A percentile compares a stretch with the other conserved stretches of the same genome.
phyloP scores from a whole-genome alignment of 2,329 filamentous ascomycete species.

The Colletotrichum endophyticum region DNA sequence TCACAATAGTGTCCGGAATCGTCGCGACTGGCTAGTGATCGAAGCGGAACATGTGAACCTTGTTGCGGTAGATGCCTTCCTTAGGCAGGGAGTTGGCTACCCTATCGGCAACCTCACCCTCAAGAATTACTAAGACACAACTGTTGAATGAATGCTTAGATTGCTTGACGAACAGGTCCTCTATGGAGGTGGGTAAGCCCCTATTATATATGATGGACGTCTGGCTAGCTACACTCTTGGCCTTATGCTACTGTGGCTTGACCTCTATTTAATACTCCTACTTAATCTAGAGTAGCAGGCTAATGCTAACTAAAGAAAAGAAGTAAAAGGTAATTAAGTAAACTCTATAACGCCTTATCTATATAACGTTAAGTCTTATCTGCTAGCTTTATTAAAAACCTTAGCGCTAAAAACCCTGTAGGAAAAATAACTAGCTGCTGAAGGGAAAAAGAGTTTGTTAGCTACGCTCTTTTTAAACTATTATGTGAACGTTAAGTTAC shows the following conservation, averaged over 20 bases:
- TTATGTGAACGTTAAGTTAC: background rate
- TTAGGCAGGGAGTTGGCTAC: background rate
- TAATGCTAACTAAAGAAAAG: too few species aligned
- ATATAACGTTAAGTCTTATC: background rate
- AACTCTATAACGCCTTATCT: background rate
- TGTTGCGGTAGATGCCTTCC: slow-evolving; percentile 31
- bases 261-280: too few species aligned
- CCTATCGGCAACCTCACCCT: slow-evolving; percentile 22
- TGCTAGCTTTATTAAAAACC: background rate
- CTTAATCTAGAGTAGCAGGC: too few species aligned
- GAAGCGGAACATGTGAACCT: background rate
- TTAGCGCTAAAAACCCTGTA: background rate
- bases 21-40: accelerated
- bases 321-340: background rate
- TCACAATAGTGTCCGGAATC: accelerated
- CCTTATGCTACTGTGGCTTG: too few species aligned
- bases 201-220: too few species aligned
- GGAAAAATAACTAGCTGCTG: background rate
- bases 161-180: too few species aligned
- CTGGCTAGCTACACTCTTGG: too few species aligned
- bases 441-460: background rate
- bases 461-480: background rate
- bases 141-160: too few species aligned
- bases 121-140: slow-evolving; percentile 34
- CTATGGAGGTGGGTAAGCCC: too few species aligned